Evolutionary conservation across 139 green algal species (phyloP), one percentile per base, ranked within the genome.

Genomic region (Edaphochlamys debaryana): DNA sequence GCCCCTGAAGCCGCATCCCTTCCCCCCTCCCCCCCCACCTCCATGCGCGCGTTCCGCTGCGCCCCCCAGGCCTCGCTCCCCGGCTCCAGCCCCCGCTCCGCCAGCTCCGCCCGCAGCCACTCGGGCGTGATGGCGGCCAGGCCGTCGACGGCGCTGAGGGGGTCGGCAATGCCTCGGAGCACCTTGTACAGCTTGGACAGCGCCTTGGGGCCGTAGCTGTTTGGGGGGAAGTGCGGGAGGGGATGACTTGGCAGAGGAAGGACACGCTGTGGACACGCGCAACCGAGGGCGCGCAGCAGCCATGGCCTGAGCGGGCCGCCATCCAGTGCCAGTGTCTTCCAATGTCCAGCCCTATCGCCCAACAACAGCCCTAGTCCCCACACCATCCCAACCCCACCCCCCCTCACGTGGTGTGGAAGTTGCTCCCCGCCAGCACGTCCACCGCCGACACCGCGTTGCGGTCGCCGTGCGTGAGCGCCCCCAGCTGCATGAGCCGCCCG

Each of bases 381-480:
- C 29, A 36, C 30, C n/a, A n/a, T n/a, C n/a, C n/a, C n/a, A n/a
- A n/a, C 60, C n/a, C 27, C 60, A 13, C 15, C 62, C n/a, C 1
- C n/a, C n/a, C 67, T 40, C 79, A 91, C 88, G 79, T 75, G 66
- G 34, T 86, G 38, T 91, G 80, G 58, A 93, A 54, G 82, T 93
- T 93, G 85, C 84, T 89, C 9, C 72, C 72, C 22, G 87, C 45
- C 73, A 93, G 87, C 0, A 86, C 89, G n/a, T 93, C 89, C 40
- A 85, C 81, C 1, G 87, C 87, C 5, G 56, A 85, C 17, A 88
- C 78, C 2, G 91, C 91, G 27, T 90, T 71, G 58, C 92, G 82
- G 79, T 95, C 92, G 13, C 90, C 91, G 77, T 94, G 89, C 13
- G 89, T 93, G 52, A 94, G 85, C 15, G 91, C 91, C 30, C 91